Conservation (phyloP, 1,139 yeast genomes). For the Hansenula anomala region DNA sequence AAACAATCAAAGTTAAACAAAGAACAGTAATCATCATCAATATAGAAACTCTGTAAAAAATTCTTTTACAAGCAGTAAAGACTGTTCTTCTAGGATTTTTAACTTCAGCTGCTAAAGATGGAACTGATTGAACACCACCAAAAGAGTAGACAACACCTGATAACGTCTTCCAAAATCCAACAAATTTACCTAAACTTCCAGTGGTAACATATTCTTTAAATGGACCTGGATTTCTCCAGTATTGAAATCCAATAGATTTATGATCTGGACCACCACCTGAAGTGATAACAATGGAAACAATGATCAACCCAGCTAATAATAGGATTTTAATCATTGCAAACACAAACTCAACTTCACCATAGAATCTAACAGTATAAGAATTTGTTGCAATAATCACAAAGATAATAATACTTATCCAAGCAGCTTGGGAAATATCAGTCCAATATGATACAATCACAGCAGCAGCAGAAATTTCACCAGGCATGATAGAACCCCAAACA, state of each 20-base stretch:
- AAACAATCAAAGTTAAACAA: constrained; percentile 38
- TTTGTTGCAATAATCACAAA: constrained; percentile 46
- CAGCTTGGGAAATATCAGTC: constrained; percentile 57
- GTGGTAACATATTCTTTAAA: constrained; percentile 40
- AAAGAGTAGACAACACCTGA: constrained; percentile 27
- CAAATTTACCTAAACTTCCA: constrained; percentile 45
- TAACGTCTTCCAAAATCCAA: constrained; percentile 33
- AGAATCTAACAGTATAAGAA: constrained; percentile 59
- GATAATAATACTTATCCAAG: constrained; percentile 58
- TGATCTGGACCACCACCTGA: constrained; percentile 47
- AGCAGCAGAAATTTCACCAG: constrained; percentile 72
- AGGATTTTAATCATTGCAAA: constrained; percentile 52
- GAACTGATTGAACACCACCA: constrained; percentile 39
- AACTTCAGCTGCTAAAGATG: constrained; percentile 41
- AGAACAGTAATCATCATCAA: constrained; percentile 38
- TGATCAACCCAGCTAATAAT: constrained; percentile 60
- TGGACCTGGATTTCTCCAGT: constrained; percentile 54
- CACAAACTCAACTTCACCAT: constrained; percentile 59
- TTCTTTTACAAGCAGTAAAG: constrained; percentile 37
- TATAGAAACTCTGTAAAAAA: constrained; percentile 16
- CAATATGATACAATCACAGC: constrained; percentile 61
- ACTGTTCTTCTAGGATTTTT: constrained; percentile 40
- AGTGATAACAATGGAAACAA: constrained; percentile 51
- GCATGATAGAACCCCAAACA: constrained; percentile 69
- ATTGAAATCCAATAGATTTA: constrained; percentile 49